Conservation (phyloP, 116 monocot species). For the Dioscorea cayenensis region DNA sequence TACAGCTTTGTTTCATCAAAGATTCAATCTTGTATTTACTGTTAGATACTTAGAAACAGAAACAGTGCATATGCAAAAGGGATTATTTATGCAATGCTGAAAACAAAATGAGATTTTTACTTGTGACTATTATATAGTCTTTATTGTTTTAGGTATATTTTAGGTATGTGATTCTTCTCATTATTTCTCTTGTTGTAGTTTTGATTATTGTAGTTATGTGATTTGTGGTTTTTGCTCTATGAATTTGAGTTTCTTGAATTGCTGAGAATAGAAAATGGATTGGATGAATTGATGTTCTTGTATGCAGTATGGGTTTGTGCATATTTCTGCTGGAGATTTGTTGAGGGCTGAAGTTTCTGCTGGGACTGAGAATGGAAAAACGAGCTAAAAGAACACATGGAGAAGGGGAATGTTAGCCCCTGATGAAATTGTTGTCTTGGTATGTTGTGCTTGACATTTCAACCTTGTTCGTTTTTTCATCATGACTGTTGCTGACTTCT, state of each 20-base stretch:
- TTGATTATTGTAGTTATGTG: neutral
- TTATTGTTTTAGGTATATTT: neutral
- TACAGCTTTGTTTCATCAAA: neutral
- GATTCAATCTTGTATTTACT: neutral
- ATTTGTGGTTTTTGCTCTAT: neutral
- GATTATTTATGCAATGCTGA: neutral
- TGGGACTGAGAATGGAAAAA: slow-evolving; percentile 79
- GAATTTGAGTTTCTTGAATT: slow-evolving; percentile 1
- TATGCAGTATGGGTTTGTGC: slow-evolving; percentile 84
- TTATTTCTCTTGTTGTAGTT: neutral
- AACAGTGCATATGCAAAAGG: neutral
- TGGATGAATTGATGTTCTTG: slow-evolving; percentile 9
- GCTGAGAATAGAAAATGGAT: neutral
- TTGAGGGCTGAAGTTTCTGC: slow-evolving; percentile 81
- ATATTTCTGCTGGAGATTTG: slow-evolving; percentile 95
- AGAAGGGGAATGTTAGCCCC: slow-evolving; percentile 89
- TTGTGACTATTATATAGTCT: neutral
- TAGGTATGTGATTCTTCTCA: neutral
- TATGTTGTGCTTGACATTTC: slow-evolving; percentile 19
- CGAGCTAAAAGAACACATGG: slow-evolving; percentile 87
- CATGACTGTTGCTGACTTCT: neutral
- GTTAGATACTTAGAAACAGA: neutral
- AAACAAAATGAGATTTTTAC: neutral
- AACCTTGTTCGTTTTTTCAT: neutral
- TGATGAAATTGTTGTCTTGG: slow-evolving; percentile 91